These are phyloP conservation scores for Didymella lethalis DNA, from an alignment of 2,329 filamentous ascomycete species.

Conservation along the genomic window DNA sequence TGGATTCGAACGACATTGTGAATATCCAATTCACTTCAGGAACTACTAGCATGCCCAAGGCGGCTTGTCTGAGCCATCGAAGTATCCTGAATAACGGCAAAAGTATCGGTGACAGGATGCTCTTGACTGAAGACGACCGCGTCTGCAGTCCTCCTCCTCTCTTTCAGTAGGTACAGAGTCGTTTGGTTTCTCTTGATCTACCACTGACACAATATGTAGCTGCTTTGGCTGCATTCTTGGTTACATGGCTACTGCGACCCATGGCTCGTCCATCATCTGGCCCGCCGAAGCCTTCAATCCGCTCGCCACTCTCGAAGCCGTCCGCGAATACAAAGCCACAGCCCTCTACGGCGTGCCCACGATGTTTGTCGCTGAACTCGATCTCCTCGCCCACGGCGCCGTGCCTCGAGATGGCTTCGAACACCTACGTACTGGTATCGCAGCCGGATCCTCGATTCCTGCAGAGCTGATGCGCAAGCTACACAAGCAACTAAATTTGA, in stretches of 20 bases:
- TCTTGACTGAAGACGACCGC: constrained; percentile 74
- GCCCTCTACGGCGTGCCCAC: constrained; percentile 89
- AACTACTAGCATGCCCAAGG: constrained; percentile 91
- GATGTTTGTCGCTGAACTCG: constrained; percentile 91
- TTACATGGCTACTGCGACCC: constrained; percentile 94
- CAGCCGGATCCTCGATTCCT: constrained; percentile 85
- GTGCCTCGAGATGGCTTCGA: constrained; percentile 62
- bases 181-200: not conserved
- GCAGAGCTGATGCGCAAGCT: constrained; percentile 80
- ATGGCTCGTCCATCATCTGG: constrained; percentile 82
- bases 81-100: constrained; percentile 93
- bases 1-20: constrained; percentile 73
- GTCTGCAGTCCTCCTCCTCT: constrained; percentile 69
- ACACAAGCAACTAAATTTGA: constrained; percentile 76
- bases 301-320: constrained; percentile 69
- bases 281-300: constrained; percentile 89
- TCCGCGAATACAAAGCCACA: constrained; percentile 69
- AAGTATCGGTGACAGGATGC: constrained; percentile 86
- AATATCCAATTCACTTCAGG: constrained; percentile 98
- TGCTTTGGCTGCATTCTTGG: constrained; percentile 93
- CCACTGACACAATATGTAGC: constrained; percentile 35
- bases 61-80: constrained; percentile 84
- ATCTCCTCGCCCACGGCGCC: constrained; percentile 68
- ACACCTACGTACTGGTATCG: constrained; percentile 85
- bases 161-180: constrained; percentile 52